phyloP scores from a whole-genome alignment of 2,329 filamentous ascomycete species.

The Colletotrichum gigasporum region DNA sequence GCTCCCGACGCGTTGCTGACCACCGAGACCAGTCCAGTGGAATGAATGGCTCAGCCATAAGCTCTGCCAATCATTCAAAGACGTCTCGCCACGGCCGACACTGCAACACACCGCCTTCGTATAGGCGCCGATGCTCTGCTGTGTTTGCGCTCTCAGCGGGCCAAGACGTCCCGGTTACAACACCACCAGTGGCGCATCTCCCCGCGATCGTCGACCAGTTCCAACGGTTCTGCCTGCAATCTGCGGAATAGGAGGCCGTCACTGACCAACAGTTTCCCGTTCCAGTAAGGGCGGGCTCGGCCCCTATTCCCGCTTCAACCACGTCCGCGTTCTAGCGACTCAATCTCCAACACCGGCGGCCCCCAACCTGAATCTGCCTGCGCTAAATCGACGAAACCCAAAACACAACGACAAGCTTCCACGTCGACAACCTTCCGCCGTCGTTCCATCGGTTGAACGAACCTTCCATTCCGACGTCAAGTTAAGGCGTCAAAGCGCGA shows the following conservation, averaged over 20 bases:
- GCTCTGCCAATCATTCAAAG: not conserved
- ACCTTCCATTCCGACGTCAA: not conserved
- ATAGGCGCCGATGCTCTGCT: not conserved
- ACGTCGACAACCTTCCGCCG: not conserved
- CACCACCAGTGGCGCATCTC: not conserved
- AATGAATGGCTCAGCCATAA: not conserved
- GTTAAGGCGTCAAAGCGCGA: constrained; percentile 9
- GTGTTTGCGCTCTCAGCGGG: not conserved
- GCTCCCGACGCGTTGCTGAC: not conserved
- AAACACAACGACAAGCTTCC: constrained; percentile 26
- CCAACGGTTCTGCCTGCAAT: constrained; percentile 1
- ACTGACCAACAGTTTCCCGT: constrained; percentile 23
- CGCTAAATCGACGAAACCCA: constrained; percentile 16
- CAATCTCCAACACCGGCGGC: constrained; percentile 28
- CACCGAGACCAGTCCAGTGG: not conserved
- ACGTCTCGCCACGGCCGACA: not conserved
- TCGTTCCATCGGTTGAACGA: not conserved
- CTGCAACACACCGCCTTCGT: constrained; percentile 2
- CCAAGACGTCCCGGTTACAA: not conserved
- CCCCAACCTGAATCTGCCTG: constrained; percentile 4
- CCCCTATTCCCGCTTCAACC: constrained; percentile 14
- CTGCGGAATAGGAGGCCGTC: constrained; percentile 1
- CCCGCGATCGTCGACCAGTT: not conserved
- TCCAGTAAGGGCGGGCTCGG: not conserved
- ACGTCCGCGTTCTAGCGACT: constrained; percentile 8